These are phyloP conservation scores for Carpinus viminea DNA, from an alignment of 306 rosid species.

Conservation along the genomic window DNA sequence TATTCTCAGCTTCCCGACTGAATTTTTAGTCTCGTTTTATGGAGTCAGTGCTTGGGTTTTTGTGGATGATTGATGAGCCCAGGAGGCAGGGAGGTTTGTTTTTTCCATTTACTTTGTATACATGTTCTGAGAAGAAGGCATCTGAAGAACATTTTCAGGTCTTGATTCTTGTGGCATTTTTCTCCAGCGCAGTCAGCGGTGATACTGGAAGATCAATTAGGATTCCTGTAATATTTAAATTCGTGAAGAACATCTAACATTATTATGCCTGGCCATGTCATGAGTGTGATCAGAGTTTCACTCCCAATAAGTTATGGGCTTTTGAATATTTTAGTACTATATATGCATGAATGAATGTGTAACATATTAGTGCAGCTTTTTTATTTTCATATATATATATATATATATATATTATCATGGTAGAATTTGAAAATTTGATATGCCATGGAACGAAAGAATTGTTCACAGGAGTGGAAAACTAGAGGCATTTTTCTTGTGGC, in stretches of 20 bases:
- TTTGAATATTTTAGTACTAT: neutral
- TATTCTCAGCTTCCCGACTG: constrained; percentile 26
- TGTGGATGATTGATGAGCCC: constrained; percentile 36
- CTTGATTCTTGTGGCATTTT: constrained; percentile 13
- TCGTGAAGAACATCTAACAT: neutral
- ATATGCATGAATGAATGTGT: neutral
- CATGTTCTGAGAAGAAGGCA: constrained; percentile 17
- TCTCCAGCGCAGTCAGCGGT: neutral
- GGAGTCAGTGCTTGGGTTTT: constrained; percentile 34
- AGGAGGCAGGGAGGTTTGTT: constrained; percentile 20
- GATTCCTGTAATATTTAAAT: neutral
- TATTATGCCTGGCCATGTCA: neutral
- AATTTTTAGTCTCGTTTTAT: neutral
- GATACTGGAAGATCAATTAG: neutral
- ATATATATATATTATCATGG: neutral
- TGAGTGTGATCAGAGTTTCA: neutral
- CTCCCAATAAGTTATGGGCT: too few relatives aligned
- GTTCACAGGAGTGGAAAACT: neutral
- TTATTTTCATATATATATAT: too few relatives aligned
- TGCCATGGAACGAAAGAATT: neutral
- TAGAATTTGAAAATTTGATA: neutral
- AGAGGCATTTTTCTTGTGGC: too few relatives aligned
- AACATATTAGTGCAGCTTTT: neutral
- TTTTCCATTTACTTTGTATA: neutral
- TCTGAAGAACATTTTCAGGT: constrained; percentile 9